These are phyloP conservation scores for Stephania yunnanensis DNA, from an alignment of 164 flowering plant genomes.

Conservation along the genomic window DNA sequence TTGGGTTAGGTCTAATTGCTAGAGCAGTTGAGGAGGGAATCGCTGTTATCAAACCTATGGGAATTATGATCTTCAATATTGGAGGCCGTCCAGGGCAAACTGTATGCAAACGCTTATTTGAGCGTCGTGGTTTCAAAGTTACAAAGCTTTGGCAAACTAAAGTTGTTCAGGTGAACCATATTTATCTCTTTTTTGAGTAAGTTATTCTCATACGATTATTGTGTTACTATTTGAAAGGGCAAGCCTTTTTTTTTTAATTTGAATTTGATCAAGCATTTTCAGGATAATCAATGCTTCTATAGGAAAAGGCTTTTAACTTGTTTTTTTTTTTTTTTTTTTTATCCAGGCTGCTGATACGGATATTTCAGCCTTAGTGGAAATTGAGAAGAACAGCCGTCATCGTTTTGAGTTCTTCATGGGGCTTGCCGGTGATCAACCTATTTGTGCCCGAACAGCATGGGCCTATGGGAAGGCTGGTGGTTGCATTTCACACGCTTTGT, in stretches of 20 bases:
- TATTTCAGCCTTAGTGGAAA: slow-evolving; percentile 92
- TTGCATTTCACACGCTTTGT: slow-evolving; percentile 87
- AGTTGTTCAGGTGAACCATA: slow-evolving; percentile 65
- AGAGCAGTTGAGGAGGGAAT: slow-evolving; percentile 99
- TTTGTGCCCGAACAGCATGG: slow-evolving; percentile 99
- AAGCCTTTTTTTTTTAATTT: background rate
- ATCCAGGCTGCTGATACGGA: slow-evolving; percentile 94
- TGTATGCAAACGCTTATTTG: slow-evolving; percentile 89
- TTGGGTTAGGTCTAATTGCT: slow-evolving; percentile 94
- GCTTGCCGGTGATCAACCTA: slow-evolving; percentile 80
- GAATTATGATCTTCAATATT: slow-evolving; percentile 95
- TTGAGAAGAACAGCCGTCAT: slow-evolving; percentile 90
- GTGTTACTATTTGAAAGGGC: background rate
- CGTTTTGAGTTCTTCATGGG: slow-evolving; percentile 99
- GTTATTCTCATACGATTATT: background rate
- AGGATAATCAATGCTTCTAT: background rate
- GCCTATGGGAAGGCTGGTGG: slow-evolving; percentile 95
- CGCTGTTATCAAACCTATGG: slow-evolving; percentile 78
- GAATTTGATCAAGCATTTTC: background rate
- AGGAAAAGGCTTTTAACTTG: slow-evolving; percentile 9
- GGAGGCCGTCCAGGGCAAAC: slow-evolving; percentile 99
- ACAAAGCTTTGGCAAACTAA: slow-evolving; percentile 95
- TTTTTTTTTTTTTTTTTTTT: slow-evolving; percentile 16
- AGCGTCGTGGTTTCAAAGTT: slow-evolving; percentile 85
- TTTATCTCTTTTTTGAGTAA: background rate